Percentiles rank a stretch among this genome's conserved stretches.
Conservation (phyloP, 768 basidiomycete species). For the Tylopilus cervinicoccineus region DNA sequence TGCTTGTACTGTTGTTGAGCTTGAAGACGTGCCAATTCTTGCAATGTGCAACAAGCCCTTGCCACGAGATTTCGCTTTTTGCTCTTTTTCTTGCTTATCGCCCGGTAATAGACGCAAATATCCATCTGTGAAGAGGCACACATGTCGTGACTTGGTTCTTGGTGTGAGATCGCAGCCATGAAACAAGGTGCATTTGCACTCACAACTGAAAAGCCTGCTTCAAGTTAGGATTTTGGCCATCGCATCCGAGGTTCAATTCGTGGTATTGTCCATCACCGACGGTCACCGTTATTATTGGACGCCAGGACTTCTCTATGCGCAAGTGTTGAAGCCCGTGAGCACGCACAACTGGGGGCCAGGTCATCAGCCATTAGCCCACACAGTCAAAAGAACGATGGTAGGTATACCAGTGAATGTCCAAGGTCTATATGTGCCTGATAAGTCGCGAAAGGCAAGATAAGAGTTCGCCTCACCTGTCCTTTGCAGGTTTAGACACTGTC, state of each 20-base stretch:
- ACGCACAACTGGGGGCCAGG: slow-evolving; percentile 33
- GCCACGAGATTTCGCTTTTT: slow-evolving; percentile 57
- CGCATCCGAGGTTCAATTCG: slow-evolving; percentile 58
- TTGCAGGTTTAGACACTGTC: too few relatives aligned
- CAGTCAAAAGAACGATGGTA: too few relatives aligned
- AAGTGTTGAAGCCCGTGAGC: slow-evolving; percentile 38
- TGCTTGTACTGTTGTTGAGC: slow-evolving; percentile 34
- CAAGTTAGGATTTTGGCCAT: slow-evolving; percentile 69
- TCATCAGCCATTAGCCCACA: background rate
- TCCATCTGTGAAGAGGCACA: slow-evolving; percentile 41
- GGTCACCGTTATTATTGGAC: slow-evolving; percentile 59
- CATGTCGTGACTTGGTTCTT: slow-evolving; percentile 36
- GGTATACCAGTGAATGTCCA: background rate
- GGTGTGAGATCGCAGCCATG: background rate
- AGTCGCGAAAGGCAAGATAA: too few relatives aligned
- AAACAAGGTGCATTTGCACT: slow-evolving; percentile 16
- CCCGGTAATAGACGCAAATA: slow-evolving; percentile 54
- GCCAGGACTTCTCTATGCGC: slow-evolving; percentile 61
- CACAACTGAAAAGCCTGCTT: slow-evolving; percentile 53
- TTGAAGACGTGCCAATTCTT: slow-evolving; percentile 50
- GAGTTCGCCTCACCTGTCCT: too few relatives aligned
- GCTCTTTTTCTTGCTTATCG: slow-evolving; percentile 59
- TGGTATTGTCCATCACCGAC: slow-evolving; percentile 49
- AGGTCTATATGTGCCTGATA: background rate
- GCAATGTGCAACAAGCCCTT: slow-evolving; percentile 44